phyloP scores from a whole-genome alignment of 768 basidiomycete genomes.

The Termitomyces bulborhizus region DNA sequence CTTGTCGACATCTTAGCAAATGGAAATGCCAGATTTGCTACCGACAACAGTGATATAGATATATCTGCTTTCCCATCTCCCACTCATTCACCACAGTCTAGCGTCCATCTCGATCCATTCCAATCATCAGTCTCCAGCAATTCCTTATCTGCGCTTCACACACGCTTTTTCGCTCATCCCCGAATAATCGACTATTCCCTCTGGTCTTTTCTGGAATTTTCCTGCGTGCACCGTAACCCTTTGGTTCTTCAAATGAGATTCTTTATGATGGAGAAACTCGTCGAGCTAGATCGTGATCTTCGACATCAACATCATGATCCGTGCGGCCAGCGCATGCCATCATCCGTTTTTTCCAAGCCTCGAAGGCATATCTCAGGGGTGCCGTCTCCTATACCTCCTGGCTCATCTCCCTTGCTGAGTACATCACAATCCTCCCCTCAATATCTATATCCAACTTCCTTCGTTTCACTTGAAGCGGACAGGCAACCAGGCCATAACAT shows the following conservation, averaged over 20 bases:
- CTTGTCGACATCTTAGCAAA: constrained; percentile 45
- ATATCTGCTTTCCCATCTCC: constrained; percentile 48
- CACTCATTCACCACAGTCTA: constrained; percentile 41
- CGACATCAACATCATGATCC: constrained; percentile 21
- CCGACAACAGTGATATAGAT: constrained; percentile 32
- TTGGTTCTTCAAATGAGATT: constrained; percentile 61
- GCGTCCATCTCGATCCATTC: constrained; percentile 31
- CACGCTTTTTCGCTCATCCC: constrained; percentile 29
- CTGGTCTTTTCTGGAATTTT: constrained; percentile 67
- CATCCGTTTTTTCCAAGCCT: constrained; percentile 53
- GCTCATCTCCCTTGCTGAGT: constrained; percentile 35
- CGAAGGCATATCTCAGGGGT: constrained; percentile 37
- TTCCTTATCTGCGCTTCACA: constrained; percentile 20
- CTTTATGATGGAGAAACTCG: constrained; percentile 59
- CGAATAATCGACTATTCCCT: constrained; percentile 64
- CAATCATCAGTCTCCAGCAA: constrained; percentile 20
- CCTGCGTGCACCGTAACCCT: constrained; percentile 57
- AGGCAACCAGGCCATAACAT: constrained; percentile 37
- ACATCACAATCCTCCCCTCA: constrained; percentile 25
- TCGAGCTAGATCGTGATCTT: constrained; percentile 47
- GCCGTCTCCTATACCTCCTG: constrained; percentile 44
- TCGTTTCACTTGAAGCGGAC: constrained; percentile 17
- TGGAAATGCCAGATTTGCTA: constrained; percentile 58
- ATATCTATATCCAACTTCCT: constrained; percentile 19
- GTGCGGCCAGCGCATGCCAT: constrained; percentile 36